Evolutionary conservation across 495 filamentous ascomycete species (phyloP).

Genomic region (Haplographium delicatum): DNA sequence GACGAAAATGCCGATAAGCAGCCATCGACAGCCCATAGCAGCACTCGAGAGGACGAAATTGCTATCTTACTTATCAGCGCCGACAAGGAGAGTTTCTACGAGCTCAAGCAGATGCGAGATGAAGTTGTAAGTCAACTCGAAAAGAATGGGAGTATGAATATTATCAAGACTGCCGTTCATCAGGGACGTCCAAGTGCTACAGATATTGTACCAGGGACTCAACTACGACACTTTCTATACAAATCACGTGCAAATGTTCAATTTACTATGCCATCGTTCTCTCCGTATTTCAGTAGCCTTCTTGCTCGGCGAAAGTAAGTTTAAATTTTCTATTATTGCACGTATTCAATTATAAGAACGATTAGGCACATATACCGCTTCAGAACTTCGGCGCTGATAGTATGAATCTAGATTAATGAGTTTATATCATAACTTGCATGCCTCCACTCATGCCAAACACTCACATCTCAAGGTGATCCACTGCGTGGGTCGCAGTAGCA

Average conservation of each 20-base stretch:
- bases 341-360: neutral
- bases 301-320: slow-evolving; percentile 60
- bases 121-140: slow-evolving; percentile 69
- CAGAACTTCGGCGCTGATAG: neutral
- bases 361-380: neutral
- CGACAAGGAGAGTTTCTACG: slow-evolving; percentile 88
- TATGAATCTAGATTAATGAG: slow-evolving; percentile 60
- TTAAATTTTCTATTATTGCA: neutral
- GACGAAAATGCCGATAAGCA: slow-evolving; percentile 4
- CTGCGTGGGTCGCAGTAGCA: slow-evolving; percentile 63
- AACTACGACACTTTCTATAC: slow-evolving; percentile 86
- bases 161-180: slow-evolving; percentile 67
- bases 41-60: slow-evolving; percentile 58
- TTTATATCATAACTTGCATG: slow-evolving; percentile 78
- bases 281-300: slow-evolving; percentile 61
- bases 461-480: slow-evolving; percentile 81
- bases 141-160: slow-evolving; percentile 66
- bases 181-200: slow-evolving; percentile 63
- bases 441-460: slow-evolving; percentile 75
- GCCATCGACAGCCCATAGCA: slow-evolving; percentile 17
- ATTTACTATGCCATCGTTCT: slow-evolving; percentile 82
- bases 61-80: slow-evolving; percentile 89
- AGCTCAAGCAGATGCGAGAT: slow-evolving; percentile 79
- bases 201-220: slow-evolving; percentile 74
- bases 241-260: slow-evolving; percentile 92